Evolutionary conservation across 305 asterid genomes (phyloP).

Genomic region (Coffea humblotiana): DNA sequence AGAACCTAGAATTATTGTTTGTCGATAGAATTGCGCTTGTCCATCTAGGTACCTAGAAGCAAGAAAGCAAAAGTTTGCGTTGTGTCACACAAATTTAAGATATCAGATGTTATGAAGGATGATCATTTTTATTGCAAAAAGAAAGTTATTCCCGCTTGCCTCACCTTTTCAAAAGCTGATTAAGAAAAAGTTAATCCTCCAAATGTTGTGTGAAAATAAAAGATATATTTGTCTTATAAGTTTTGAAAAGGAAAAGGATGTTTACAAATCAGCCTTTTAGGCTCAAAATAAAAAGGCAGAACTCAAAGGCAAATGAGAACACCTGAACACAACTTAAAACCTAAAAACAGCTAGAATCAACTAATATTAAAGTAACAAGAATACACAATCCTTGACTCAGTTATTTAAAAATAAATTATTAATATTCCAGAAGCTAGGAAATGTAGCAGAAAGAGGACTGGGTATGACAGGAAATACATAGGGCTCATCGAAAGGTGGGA

Average conservation of each 20-base stretch:
- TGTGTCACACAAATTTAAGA: neutral
- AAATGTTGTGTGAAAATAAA: no score
- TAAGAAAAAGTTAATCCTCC: neutral
- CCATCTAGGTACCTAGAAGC: conserved; percentile 76
- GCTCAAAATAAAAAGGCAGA: neutral
- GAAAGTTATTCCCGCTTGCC: neutral
- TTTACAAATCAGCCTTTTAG: neutral
- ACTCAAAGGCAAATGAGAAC: neutral
- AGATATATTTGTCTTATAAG: neutral
- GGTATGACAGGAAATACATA: neutral
- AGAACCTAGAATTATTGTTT: conserved; percentile 75
- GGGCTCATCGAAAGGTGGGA: neutral
- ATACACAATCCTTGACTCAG: neutral
- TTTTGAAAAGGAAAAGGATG: neutral
- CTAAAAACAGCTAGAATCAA: neutral
- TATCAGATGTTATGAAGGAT: neutral
- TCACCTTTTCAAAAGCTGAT: neutral
- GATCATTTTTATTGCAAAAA: conserved; percentile 5
- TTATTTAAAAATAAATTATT: neutral
- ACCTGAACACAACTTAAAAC: neutral
- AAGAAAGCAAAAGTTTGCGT: conserved; percentile 16
- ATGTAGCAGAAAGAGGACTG: neutral
- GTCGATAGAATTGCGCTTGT: conserved; percentile 86
- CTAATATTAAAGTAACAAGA: neutral
- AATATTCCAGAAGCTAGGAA: neutral